A percentile compares a stretch with the other conserved stretches of the same genome.
Evolutionary conservation across 306 rosid genomes (phyloP).

Genomic region (Fagus crenata): DNA sequence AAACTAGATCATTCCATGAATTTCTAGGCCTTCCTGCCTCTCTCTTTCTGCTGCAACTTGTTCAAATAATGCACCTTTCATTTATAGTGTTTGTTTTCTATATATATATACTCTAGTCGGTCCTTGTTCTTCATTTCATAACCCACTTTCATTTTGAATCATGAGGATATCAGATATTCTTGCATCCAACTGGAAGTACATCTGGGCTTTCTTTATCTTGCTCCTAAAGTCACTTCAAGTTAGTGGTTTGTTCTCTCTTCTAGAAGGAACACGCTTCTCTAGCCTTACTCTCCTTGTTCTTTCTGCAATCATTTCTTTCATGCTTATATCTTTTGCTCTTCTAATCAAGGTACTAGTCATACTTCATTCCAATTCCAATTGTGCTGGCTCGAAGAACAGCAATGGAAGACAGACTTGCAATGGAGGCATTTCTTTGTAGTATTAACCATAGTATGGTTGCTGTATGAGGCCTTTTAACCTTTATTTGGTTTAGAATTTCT

Average conservation of each 20-base stretch:
- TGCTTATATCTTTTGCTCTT: background rate
- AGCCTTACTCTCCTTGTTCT: background rate
- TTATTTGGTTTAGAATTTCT: too few species aligned
- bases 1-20: background rate
- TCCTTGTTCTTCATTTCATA: background rate
- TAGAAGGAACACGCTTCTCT: background rate
- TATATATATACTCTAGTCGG: too few species aligned
- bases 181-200: constrained; percentile 14
- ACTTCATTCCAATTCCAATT: background rate
- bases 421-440: background rate
- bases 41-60: background rate
- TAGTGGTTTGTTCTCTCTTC: background rate
- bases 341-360: background rate
- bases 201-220: background rate
- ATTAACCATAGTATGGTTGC: too few species aligned
- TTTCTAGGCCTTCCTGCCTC: background rate
- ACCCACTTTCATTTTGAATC: background rate
- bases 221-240: background rate
- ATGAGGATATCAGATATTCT: constrained; percentile 2
- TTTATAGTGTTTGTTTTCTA: background rate
- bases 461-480: too few species aligned
- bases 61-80: background rate
- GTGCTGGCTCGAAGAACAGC: background rate
- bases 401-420: background rate
- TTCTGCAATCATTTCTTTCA: background rate